Conservation (phyloP, 73 alveolate species). For the Paramecium sexaurelia region DNA sequence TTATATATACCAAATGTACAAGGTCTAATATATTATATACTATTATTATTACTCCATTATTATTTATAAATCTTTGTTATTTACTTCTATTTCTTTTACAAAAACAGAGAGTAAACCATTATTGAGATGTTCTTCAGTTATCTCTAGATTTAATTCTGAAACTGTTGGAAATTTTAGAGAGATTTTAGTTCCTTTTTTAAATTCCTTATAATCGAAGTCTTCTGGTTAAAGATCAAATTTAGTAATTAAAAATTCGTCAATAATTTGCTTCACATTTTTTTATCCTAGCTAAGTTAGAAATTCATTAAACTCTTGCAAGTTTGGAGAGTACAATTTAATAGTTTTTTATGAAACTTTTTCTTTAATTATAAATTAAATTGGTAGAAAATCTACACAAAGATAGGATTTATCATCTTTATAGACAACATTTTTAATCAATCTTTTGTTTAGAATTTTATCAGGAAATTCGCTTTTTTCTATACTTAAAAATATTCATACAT, state of each 20-base stretch:
- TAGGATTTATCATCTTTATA: background rate
- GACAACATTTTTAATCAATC: background rate
- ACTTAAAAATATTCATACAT: background rate
- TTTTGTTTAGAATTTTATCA: background rate
- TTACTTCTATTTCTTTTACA: background rate
- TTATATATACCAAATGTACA: background rate
- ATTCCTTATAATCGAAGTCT: background rate
- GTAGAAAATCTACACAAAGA: background rate
- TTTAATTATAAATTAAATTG: background rate
- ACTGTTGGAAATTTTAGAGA: background rate
- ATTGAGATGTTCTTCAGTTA: constrained; percentile 2
- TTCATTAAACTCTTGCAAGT: background rate
- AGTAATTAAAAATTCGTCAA: background rate
- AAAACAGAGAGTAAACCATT: background rate
- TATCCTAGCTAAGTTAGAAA: background rate
- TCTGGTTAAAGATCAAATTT: background rate
- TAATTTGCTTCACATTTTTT: background rate
- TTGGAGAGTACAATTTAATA: constrained; percentile 11
- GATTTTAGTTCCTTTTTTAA: background rate
- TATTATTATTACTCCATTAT: background rate
- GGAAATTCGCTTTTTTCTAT: constrained; percentile 14
- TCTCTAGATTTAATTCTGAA: background rate
- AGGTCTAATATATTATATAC: background rate
- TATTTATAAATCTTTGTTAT: constrained; percentile 1
- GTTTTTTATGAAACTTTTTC: constrained; percentile 41